phyloP scores from a whole-genome alignment of 2,329 filamentous ascomycete species.

The Sordariomycetes sp. region DNA sequence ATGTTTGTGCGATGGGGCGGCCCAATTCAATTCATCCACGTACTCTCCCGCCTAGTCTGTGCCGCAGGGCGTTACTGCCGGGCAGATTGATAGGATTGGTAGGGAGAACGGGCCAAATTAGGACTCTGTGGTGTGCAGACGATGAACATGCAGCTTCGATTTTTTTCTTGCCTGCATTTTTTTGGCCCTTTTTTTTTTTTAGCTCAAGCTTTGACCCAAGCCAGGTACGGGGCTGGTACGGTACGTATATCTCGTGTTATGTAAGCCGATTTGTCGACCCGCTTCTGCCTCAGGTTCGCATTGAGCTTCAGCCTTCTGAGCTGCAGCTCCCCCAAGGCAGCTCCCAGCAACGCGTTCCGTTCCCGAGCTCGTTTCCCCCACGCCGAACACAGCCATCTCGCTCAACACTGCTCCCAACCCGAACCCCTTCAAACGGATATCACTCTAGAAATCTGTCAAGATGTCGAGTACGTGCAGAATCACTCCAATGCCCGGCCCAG shows the following conservation, averaged over 20 bases:
- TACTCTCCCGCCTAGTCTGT: neutral
- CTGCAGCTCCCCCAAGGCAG: conserved; percentile 5
- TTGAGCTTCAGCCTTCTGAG: conserved; percentile 2
- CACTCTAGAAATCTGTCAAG: conserved; percentile 17
- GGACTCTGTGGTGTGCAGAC: neutral
- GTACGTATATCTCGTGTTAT: conserved; percentile 6
- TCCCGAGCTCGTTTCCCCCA: neutral
- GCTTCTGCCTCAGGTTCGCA: neutral
- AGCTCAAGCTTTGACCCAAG: neutral
- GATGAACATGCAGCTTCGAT: conserved; percentile 4
- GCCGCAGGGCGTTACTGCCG: neutral
- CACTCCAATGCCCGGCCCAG: conserved; percentile 7
- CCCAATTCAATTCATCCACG: conserved; percentile 1
- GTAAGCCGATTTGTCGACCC: neutral
- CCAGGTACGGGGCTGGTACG: conserved; percentile 5
- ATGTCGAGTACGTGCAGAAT: conserved; percentile 38
- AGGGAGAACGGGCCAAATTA: neutral
- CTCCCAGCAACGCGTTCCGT: conserved; percentile 5
- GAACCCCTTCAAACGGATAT: neutral
- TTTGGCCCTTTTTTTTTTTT: conserved; percentile 3
- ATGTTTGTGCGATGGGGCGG: neutral
- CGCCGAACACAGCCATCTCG: neutral
- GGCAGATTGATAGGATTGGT: neutral
- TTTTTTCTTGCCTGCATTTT: neutral
- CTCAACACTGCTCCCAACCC: neutral